Base-by-base conservation (phyloP, 1,139 yeast species). In the Yamadazyma aaseri region DNA sequence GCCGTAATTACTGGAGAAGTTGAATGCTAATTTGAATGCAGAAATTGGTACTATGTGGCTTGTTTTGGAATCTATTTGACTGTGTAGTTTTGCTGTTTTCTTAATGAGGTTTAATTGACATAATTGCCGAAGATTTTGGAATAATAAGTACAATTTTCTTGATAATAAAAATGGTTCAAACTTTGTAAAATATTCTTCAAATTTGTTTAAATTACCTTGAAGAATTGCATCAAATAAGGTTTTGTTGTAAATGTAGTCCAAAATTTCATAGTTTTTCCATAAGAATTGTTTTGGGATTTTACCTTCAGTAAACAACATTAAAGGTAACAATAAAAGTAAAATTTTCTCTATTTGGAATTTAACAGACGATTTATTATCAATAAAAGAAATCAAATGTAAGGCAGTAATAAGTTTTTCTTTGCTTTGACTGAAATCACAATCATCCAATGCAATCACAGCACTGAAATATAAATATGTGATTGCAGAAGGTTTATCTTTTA, bases 401-500 rank as follows among this genome's bases (percentile, higher is more conserved):
- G 89, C 86, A 28, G 57, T 50, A 12, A 63, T 54, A 32, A 86
- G 64, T 42, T 73, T 69, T 8, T 53, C 53, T 36, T 72, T 73
- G 4, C 86, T 81, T 7, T 58, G 56, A 2, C 38, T 55, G 45
- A 76, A 80, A 34, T 81, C 79, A 23, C 77, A 79, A 39, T 81
- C 84, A 46, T 80, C 80, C 33, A 83, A 69, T 29, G 76, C 65
- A 28, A 84, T 60, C 12, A 82, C 63, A 1, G 90, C 84, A 46
- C 78, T 68, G 55, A 79, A 85, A 56, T 82, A 87, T 31, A 76
- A 60, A 51, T 76, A 86, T 2, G 79, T 73, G 8, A 78, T 73
- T 7, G 77, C 69, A 36, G 81, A 80, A 8, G 76, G 60, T 44
- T 71, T 73, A 18, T 72, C 69, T 11, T 51, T 40, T 3, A 63